Evolutionary conservation across 768 basidiomycete species (phyloP).

Genomic region (Daedaleopsis nitida): DNA sequence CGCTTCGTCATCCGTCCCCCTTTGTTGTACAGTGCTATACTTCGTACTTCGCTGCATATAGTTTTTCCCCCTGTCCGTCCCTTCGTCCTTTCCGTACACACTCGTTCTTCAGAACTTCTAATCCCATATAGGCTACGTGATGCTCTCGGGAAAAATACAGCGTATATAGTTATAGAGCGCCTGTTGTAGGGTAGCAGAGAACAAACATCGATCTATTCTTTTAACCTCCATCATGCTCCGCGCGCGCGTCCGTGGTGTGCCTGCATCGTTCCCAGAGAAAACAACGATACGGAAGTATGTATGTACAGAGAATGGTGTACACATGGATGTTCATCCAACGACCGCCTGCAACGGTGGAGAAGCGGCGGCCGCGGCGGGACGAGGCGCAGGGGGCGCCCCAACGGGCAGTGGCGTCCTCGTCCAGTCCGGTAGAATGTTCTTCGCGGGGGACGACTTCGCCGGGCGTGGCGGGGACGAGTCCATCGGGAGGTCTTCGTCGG

Average conservation of each 20-base stretch:
- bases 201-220: background rate
- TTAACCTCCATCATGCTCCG: background rate
- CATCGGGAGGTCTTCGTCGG: constrained; percentile 40
- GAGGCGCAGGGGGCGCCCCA: constrained; percentile 62
- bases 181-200: constrained; percentile 14
- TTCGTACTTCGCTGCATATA: background rate
- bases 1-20: background rate
- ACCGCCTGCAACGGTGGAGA: constrained; percentile 14
- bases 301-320: too few species aligned
- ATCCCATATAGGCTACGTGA: background rate
- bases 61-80: background rate
- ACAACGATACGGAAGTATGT: too few species aligned
- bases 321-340: too few species aligned
- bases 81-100: background rate
- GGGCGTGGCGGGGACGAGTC: constrained; percentile 27
- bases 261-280: too few species aligned
- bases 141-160: constrained; percentile 9
- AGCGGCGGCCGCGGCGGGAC: constrained; percentile 16
- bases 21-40: background rate
- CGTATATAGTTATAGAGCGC: constrained; percentile 18
- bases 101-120: constrained; percentile 1
- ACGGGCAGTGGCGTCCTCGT: constrained; percentile 61
- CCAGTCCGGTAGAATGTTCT: constrained; percentile 77
- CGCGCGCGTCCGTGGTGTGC: too few species aligned
- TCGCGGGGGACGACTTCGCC: constrained; percentile 32